Base-by-base conservation (phyloP, 2,329 filamentous ascomycete species). In the Fusarium devonianum region DNA sequence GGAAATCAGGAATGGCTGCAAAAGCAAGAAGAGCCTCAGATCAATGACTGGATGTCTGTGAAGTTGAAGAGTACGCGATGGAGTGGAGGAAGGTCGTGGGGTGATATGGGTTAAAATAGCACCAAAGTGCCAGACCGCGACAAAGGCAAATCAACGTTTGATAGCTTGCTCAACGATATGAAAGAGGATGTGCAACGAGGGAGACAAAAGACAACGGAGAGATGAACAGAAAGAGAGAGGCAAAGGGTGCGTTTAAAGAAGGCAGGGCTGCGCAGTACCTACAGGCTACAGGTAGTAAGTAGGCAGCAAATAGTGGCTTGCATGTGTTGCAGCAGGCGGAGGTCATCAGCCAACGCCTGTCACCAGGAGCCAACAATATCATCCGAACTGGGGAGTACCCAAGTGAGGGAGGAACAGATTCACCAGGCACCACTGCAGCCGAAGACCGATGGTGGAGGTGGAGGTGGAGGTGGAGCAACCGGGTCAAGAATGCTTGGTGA, bases 311-410 rank as follows among this genome's bases (percentile, higher is more conserved):
- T 14, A 13, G 10, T 46, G 30, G 35, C 21, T 25, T 18, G 49
- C 26, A 30, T 17, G 5, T 26, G 22, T 38, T 48, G 41, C 34
- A 42, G 35, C 42, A 30, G 22, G 22, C 23, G 25, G 11, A 44
- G 25, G 40, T 36, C 34, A 39, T 50, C 38, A 49, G 45, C 21
- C 19, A 53, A 25, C 26, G n/a, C n/a, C n/a, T n/a, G n/a, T n/a
- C n/a, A n/a, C n/a, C n/a, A n/a, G n/a, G 17, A 17, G 12, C 45
- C 45, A 32, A 43, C 25, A 42, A 36, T 8, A 16, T 12, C 19
- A 34, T 16, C 30, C 13, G 12, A 14, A 28, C 19, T 30, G 28
- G 28, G 30, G 38, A n/a, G n/a, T 9, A 17, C 38, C 30, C 19
- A 41, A 23, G 14, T n/a, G n/a, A 41, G 8, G n/a, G n/a, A 29